Conservation (phyloP, 495 filamentous ascomycete genomes). For the Penicillium coffeae region DNA sequence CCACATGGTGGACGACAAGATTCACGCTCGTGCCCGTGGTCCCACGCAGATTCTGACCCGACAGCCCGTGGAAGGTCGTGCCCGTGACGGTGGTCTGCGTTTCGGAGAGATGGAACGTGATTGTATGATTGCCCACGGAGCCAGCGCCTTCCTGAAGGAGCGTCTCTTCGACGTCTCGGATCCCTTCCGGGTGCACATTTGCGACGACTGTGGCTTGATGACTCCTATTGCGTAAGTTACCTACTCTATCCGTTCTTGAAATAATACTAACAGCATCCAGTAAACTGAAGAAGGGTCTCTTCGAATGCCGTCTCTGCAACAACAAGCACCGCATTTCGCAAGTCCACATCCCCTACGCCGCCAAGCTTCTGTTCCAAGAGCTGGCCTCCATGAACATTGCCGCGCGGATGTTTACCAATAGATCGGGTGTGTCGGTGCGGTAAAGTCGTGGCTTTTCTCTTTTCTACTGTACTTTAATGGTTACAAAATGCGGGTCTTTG, state of each 20-base stretch:
- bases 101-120: slow-evolving; percentile 99
- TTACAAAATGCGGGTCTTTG: slow-evolving; percentile 24
- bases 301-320: slow-evolving; percentile 94
- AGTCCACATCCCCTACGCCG: slow-evolving; percentile 94
- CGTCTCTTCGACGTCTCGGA: slow-evolving; percentile 94
- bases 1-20: slow-evolving; percentile 99
- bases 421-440: slow-evolving; percentile 47
- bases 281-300: slow-evolving; percentile 89
- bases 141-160: slow-evolving; percentile 95
- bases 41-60: slow-evolving; percentile 96
- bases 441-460: slow-evolving; percentile 8
- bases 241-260: background rate
- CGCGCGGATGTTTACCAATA: slow-evolving; percentile 88
- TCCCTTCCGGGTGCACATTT: slow-evolving; percentile 97
- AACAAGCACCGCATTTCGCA: slow-evolving; percentile 98
- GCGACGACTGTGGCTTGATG: slow-evolving; percentile 98
- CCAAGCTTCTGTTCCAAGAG: slow-evolving; percentile 98
- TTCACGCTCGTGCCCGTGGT: slow-evolving; percentile 92
- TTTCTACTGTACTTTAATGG: slow-evolving; percentile 27
- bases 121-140: slow-evolving; percentile 99
- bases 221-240: slow-evolving; percentile 95
- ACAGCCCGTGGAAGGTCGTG: slow-evolving; percentile 97
- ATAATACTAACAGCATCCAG: slow-evolving; percentile 44
- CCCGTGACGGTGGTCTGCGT: slow-evolving; percentile 93
- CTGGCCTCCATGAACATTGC: slow-evolving; percentile 97